Conservation (phyloP, 495 filamentous ascomycete genomes). For the Podospora fimiseda region DNA sequence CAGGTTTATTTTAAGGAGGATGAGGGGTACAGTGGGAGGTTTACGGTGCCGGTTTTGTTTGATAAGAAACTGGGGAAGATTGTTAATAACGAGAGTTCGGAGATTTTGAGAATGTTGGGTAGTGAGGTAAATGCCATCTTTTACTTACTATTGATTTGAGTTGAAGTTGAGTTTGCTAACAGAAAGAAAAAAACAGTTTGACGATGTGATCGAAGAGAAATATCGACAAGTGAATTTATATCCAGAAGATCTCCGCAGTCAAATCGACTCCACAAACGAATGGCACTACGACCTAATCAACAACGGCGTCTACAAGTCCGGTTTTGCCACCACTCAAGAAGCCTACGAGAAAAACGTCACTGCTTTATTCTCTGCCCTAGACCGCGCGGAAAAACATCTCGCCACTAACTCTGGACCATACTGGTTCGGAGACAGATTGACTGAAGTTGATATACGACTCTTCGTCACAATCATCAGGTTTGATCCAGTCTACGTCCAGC, state of each 20-base stretch:
- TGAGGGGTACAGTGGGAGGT: constrained; percentile 63
- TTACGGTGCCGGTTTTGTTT: constrained; percentile 74
- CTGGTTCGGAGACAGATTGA: constrained; percentile 57
- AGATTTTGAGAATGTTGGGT: constrained; percentile 72
- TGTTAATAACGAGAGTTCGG: constrained; percentile 79
- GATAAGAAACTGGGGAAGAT: constrained; percentile 67
- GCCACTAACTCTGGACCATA: constrained; percentile 46
- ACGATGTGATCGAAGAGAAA: constrained; percentile 48
- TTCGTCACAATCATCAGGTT: constrained; percentile 61
- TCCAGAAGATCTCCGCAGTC: constrained; percentile 41
- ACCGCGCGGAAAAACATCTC: constrained; percentile 58
- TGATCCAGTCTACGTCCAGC: constrained; percentile 59
- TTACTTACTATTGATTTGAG: too few relatives aligned
- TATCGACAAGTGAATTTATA: constrained; percentile 48
- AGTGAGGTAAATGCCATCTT: constrained; percentile 35
- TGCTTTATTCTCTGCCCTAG: constrained; percentile 56
- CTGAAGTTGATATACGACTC: constrained; percentile 62
- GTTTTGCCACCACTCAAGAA: constrained; percentile 59
- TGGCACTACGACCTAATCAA: constrained; percentile 65
- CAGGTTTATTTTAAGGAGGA: constrained; percentile 67
- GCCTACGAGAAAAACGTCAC: constrained; percentile 56
- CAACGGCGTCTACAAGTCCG: constrained; percentile 66
- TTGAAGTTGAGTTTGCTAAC: too few relatives aligned
- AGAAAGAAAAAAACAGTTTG: constrained; percentile 35
- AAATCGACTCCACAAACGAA: constrained; percentile 57